Percentiles rank a stretch among this genome's conserved stretches.
Conservation (phyloP, 2,329 filamentous ascomycete genomes). For the Zymoseptoria passerinii region DNA sequence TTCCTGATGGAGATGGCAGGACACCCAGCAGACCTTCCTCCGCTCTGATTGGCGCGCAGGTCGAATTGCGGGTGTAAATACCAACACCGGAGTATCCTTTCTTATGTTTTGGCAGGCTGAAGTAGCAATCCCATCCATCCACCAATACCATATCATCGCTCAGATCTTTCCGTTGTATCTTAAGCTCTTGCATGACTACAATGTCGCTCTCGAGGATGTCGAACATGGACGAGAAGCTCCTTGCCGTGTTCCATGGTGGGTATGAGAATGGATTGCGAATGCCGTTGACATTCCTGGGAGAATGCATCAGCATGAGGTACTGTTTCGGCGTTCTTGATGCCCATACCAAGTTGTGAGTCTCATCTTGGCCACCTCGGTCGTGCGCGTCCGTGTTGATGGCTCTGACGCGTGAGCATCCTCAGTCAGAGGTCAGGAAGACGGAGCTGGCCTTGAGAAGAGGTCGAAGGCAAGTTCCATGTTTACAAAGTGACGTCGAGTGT, state of each 20-base stretch:
- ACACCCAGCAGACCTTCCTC: constrained; percentile 90
- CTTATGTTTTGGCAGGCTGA: constrained; percentile 86
- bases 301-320: constrained; percentile 1
- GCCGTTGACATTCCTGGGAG: constrained; percentile 45
- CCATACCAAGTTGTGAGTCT: constrained; percentile 32
- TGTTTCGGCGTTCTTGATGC: neutral
- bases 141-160: constrained; percentile 93
- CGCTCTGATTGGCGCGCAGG: constrained; percentile 76
- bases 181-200: constrained; percentile 89
- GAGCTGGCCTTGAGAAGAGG: neutral
- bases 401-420: neutral
- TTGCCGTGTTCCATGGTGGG: constrained; percentile 42
- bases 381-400: neutral
- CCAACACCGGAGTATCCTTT: constrained; percentile 96
- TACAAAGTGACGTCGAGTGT: neutral
- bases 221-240: constrained; percentile 66
- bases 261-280: constrained; percentile 48
- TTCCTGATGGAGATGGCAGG: constrained; percentile 62
- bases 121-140: constrained; percentile 91
- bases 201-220: constrained; percentile 87
- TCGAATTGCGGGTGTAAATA: constrained; percentile 83
- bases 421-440: neutral
- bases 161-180: constrained; percentile 89
- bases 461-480: neutral
- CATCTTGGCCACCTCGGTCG: constrained; percentile 22